Percentiles rank a stretch among this genome's conserved stretches.
These are phyloP conservation scores for Gaultheria prostrata DNA, from an alignment of 148 eudicot species.

Conservation along the genomic window DNA sequence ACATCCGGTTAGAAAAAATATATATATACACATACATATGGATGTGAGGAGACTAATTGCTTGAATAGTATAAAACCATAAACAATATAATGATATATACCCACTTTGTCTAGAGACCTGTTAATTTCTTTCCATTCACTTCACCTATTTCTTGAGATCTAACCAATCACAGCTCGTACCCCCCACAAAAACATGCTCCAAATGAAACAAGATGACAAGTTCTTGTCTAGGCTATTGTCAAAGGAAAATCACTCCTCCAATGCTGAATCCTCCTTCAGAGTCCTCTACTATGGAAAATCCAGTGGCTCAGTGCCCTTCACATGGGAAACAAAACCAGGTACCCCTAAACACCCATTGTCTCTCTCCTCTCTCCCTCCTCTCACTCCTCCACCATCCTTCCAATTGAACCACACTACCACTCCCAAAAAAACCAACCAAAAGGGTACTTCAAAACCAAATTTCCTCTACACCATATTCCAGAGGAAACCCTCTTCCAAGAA, in stretches of 20 bases:
- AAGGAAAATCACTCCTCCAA: slow-evolving; percentile 33
- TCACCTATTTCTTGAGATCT: background rate
- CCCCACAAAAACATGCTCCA: slow-evolving; percentile 22
- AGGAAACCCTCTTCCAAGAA: slow-evolving; percentile 1
- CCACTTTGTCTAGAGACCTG: background rate
- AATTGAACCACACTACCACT: background rate
- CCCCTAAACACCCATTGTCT: slow-evolving; percentile 45
- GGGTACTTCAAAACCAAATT: background rate
- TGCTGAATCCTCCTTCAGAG: slow-evolving; percentile 53
- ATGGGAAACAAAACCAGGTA: slow-evolving; percentile 86
- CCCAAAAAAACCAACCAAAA: background rate
- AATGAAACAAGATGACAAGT: slow-evolving; percentile 39
- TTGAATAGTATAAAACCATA: no score
- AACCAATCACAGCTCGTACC: background rate
- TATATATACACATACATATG: background rate
- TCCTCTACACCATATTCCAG: background rate
- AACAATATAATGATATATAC: background rate
- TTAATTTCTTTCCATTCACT: background rate
- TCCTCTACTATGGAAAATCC: slow-evolving; percentile 51
- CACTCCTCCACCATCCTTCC: slow-evolving; percentile 48
- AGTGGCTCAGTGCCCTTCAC: slow-evolving; percentile 57
- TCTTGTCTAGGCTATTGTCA: slow-evolving; percentile 40
- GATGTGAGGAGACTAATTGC: no score
- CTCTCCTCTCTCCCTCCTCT: slow-evolving; percentile 38
- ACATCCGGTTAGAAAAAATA: no score